phyloP scores from a whole-genome alignment of 768 basidiomycete species.

The Mycena olivaceomarginata region DNA sequence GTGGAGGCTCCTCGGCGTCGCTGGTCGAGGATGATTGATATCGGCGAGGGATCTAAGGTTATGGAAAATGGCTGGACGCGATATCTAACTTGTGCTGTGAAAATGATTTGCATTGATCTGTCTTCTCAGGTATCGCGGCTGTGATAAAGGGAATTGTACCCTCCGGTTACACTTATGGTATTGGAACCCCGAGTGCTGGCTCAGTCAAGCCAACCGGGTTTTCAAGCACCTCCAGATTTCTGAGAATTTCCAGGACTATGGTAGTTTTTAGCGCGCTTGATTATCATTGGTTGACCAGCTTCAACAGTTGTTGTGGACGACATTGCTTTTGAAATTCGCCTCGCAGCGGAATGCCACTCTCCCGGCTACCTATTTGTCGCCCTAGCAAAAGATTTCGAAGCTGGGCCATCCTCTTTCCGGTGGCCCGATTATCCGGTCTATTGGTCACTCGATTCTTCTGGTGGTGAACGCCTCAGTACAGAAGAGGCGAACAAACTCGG shows the following conservation, averaged over 20 bases:
- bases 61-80: conserved; percentile 7
- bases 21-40: background rate
- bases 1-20: background rate
- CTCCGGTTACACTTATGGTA: background rate
- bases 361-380: background rate
- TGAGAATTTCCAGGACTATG: background rate
- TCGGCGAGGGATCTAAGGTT: background rate
- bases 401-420: background rate
- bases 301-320: background rate
- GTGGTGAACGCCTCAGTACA: background rate
- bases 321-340: background rate
- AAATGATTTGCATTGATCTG: background rate
- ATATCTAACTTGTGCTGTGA: background rate
- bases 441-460: background rate
- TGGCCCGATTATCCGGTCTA: background rate
- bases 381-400: background rate
- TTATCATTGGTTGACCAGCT: background rate
- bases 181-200: conserved; percentile 9
- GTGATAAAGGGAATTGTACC: background rate
- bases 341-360: background rate
- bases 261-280: background rate
- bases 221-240: background rate
- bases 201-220: conserved; percentile 1
- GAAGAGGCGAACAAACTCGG: background rate
- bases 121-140: background rate